phyloP scores from a whole-genome alignment of 1,284 basidiomycete species.

The Clitocybe nebularis region DNA sequence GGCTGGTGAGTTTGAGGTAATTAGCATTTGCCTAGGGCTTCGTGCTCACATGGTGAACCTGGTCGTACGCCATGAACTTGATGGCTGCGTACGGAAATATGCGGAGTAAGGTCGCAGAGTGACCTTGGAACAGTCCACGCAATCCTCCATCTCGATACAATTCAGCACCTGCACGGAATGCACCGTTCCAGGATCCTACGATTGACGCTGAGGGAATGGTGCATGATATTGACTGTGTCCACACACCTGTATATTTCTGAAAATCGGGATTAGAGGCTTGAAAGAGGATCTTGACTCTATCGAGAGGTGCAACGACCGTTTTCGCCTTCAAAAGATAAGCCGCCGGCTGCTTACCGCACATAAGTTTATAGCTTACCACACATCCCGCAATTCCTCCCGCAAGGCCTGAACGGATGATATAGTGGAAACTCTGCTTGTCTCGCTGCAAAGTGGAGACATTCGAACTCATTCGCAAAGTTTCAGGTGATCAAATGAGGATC shows the following conservation, averaged over 20 bases:
- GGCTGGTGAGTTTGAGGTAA: too few species aligned
- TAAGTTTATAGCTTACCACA: constrained; percentile 58
- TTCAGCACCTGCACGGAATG: constrained; percentile 75
- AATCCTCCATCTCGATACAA: constrained; percentile 78
- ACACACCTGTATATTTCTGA: constrained; percentile 84
- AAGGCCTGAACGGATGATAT: constrained; percentile 76
- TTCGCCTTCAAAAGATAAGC: constrained; percentile 66
- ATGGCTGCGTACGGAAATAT: constrained; percentile 96
- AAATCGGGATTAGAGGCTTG: constrained; percentile 97
- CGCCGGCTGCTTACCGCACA: constrained; percentile 12
- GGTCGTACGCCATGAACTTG: constrained; percentile 98
- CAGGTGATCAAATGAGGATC: constrained; percentile 13
- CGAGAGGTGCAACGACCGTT: constrained; percentile 94
- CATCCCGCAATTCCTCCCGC: constrained; percentile 94
- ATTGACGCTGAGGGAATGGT: constrained; percentile 3
- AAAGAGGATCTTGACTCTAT: constrained; percentile 98
- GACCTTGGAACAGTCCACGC: constrained; percentile 89
- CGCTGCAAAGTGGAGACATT: constrained; percentile 47
- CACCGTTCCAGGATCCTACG: constrained; percentile 82
- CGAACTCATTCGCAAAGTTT: constrained; percentile 52
- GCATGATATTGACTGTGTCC: constrained; percentile 3
- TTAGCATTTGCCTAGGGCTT: too few species aligned
- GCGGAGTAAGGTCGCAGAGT: constrained; percentile 84
- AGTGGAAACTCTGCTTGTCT: constrained; percentile 73
- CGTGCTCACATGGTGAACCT: constrained; percentile 65